A percentile compares a stretch with the other conserved stretches of the same genome.
phyloP scores from a whole-genome alignment of 2,329 filamentous ascomycete genomes.

The Cryoendolithus antarcticus region DNA sequence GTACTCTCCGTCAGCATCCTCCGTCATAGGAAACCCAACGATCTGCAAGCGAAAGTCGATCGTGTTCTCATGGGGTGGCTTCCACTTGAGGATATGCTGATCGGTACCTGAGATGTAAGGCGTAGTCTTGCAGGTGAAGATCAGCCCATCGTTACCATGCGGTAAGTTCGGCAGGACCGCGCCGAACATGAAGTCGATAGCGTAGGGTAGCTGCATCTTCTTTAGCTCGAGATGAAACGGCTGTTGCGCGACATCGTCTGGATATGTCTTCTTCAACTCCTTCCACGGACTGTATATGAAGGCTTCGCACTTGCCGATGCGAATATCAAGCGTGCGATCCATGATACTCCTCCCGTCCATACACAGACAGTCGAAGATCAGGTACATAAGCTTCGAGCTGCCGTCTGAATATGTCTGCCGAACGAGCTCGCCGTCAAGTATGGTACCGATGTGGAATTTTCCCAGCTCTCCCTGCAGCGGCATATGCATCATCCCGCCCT shows the following conservation, averaged over 20 bases:
- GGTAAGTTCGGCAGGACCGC: slow-evolving; percentile 70
- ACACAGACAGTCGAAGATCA: slow-evolving; percentile 87
- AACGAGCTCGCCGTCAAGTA: slow-evolving; percentile 89
- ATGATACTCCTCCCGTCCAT: slow-evolving; percentile 66
- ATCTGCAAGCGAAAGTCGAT: slow-evolving; percentile 80
- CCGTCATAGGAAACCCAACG: slow-evolving; percentile 55
- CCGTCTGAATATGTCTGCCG: slow-evolving; percentile 61
- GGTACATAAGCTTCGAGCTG: slow-evolving; percentile 59
- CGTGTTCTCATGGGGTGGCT: slow-evolving; percentile 87
- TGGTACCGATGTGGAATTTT: slow-evolving; percentile 64
- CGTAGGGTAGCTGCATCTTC: slow-evolving; percentile 78
- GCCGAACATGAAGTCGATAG: slow-evolving; percentile 82
- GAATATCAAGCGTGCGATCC: slow-evolving; percentile 72
- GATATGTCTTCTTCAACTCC: slow-evolving; percentile 45
- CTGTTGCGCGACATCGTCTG: slow-evolving; percentile 56
- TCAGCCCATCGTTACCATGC: slow-evolving; percentile 91
- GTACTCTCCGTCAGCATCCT: slow-evolving; percentile 57
- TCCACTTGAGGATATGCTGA: slow-evolving; percentile 93
- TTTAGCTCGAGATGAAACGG: slow-evolving; percentile 81
- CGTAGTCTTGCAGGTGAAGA: slow-evolving; percentile 88
- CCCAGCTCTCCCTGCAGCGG: slow-evolving; percentile 51
- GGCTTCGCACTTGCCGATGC: slow-evolving; percentile 67
- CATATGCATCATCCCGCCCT: slow-evolving; percentile 60
- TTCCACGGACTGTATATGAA: slow-evolving; percentile 14
- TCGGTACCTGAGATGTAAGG: slow-evolving; percentile 86